Percentiles rank a stretch among this genome's conserved stretches.
These are phyloP conservation scores for Rhodotorula sp. DNA, from an alignment of 1,284 basidiomycete species.

Conservation along the genomic window DNA sequence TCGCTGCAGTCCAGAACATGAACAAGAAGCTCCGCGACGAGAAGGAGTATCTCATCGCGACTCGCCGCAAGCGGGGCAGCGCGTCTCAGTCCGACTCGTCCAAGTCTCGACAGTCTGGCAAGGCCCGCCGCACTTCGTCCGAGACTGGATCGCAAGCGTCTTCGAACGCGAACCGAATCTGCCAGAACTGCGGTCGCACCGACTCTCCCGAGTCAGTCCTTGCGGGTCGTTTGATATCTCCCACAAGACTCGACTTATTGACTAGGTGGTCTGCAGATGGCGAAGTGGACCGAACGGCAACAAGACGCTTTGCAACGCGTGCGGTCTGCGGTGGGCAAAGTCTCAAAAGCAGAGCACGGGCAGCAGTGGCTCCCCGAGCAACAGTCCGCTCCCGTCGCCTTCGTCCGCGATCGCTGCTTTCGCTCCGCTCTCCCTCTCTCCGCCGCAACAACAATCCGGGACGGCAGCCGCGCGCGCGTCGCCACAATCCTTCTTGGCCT, in stretches of 20 bases:
- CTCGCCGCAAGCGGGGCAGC: slow-evolving; percentile 37
- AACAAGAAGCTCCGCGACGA: slow-evolving; percentile 72
- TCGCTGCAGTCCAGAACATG: slow-evolving; percentile 49
- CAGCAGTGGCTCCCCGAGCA: not conserved
- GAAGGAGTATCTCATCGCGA: slow-evolving; percentile 52
- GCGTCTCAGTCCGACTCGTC: slow-evolving; percentile 12
- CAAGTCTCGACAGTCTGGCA: not conserved
- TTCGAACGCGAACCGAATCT: slow-evolving; percentile 23
- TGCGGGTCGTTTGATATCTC: too few relatives aligned
- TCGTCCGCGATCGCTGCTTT: slow-evolving; percentile 10
- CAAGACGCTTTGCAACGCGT: slow-evolving; percentile 84
- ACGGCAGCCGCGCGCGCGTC: not conserved
- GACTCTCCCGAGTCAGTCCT: slow-evolving; percentile 41
- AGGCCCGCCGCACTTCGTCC: slow-evolving; percentile 15
- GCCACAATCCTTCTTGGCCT: not conserved
- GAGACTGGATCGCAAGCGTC: slow-evolving; percentile 27
- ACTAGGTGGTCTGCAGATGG: slow-evolving; percentile 15
- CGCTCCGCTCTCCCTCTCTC: slow-evolving; percentile 4
- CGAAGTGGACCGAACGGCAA: slow-evolving; percentile 55
- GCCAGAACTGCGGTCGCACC: slow-evolving; percentile 42
- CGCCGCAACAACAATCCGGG: not conserved
- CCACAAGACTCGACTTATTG: not conserved
- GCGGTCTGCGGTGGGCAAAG: slow-evolving; percentile 58
- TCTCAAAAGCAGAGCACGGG: slow-evolving; percentile 15
- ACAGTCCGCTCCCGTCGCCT: slow-evolving; percentile 3